Conservation (phyloP, 2,329 filamentous ascomycete genomes). For the Didymella pinodella region DNA sequence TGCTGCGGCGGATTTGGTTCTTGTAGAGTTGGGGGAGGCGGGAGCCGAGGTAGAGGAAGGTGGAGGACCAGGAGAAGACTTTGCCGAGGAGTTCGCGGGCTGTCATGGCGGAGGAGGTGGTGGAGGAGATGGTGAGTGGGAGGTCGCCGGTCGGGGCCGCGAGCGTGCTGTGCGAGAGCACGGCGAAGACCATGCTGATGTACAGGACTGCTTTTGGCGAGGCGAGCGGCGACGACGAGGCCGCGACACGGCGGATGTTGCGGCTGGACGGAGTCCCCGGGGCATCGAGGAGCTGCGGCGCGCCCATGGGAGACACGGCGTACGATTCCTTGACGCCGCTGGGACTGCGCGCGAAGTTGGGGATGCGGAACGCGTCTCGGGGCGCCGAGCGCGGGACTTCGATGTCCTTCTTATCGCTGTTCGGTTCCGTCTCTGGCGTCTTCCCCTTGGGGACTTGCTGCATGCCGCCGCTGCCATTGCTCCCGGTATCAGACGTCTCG, state of each 20-base stretch:
- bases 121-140: slow-evolving; percentile 4
- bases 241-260: slow-evolving; percentile 43
- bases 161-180: slow-evolving; percentile 47
- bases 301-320: slow-evolving; percentile 27
- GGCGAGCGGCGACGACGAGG: slow-evolving; percentile 55
- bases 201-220: slow-evolving; percentile 57
- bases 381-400: slow-evolving; percentile 39
- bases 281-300: slow-evolving; percentile 4
- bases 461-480: slow-evolving; percentile 36
- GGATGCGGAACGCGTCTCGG: slow-evolving; percentile 48
- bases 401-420: slow-evolving; percentile 19
- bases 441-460: slow-evolving; percentile 36
- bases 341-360: slow-evolving; percentile 48
- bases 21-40: slow-evolving; percentile 68
- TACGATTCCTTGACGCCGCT: slow-evolving; percentile 38
- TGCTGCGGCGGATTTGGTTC: slow-evolving; percentile 69
- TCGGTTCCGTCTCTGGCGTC: slow-evolving; percentile 24
- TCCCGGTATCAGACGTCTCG: slow-evolving; percentile 21
- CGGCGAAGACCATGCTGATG: slow-evolving; percentile 55
- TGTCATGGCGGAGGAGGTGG: slow-evolving; percentile 3
- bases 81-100: slow-evolving; percentile 47
- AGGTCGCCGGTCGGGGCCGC: slow-evolving; percentile 30
- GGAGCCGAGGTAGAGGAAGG: slow-evolving; percentile 52
- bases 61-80: slow-evolving; percentile 55
- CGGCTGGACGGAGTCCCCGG: slow-evolving; percentile 35